Evolutionary conservation across 164 flowering plant species (phyloP).

Genomic region (Piper betle): DNA sequence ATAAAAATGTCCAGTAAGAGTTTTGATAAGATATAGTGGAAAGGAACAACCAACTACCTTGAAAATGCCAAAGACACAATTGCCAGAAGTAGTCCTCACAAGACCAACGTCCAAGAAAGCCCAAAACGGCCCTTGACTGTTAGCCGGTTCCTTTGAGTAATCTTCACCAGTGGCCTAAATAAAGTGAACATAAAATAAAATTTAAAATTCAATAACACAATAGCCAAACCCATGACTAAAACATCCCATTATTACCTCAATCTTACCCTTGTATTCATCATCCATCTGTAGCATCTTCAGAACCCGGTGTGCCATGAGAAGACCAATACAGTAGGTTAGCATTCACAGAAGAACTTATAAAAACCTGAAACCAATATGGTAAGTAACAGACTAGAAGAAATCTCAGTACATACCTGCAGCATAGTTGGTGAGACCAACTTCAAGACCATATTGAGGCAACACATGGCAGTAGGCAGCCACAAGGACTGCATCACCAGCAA

Average conservation of each 20-base stretch:
- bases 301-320: conserved; percentile 37
- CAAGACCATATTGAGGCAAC: conserved; percentile 73
- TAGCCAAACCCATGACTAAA: too few relatives aligned
- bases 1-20: too few relatives aligned
- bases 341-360: background rate
- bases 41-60: conserved; percentile 15
- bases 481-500: conserved; percentile 76
- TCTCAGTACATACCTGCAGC: conserved; percentile 51
- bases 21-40: too few relatives aligned
- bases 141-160: conserved; percentile 30
- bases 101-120: conserved; percentile 50
- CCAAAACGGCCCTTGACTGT: conserved; percentile 38
- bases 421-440: conserved; percentile 88
- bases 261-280: conserved; percentile 29
- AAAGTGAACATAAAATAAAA: background rate
- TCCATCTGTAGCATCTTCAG: conserved; percentile 34
- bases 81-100: conserved; percentile 35
- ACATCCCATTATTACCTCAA: conserved; percentile 17
- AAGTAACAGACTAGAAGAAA: background rate
- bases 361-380: too few relatives aligned
- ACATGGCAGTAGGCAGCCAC: conserved; percentile 80
- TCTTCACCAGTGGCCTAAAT: conserved; percentile 33
- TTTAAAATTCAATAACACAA: background rate
- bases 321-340: conserved; percentile 35
- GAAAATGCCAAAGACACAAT: conserved; percentile 36